Percentiles rank a stretch among this genome's conserved stretches.
Conservation (phyloP, 768 basidiomycete genomes). For the Ramaria sp. region DNA sequence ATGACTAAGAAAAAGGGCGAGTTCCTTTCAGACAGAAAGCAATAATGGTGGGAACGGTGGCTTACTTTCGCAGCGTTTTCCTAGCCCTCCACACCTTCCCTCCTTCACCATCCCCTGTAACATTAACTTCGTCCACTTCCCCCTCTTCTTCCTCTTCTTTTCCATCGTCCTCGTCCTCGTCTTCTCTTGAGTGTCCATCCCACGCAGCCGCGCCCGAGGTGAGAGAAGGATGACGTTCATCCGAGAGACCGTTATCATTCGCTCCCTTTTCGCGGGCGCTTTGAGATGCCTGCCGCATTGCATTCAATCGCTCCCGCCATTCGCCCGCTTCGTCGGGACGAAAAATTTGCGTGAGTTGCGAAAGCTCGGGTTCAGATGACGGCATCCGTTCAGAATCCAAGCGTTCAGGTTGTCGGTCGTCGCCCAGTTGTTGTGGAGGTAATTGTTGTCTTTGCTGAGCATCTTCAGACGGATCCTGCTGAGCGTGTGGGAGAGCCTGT, state of each 20-base stretch:
- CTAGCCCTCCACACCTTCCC: constrained; percentile 77
- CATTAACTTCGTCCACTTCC: constrained; percentile 27
- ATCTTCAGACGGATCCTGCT: constrained; percentile 13
- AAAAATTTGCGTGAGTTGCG: constrained; percentile 67
- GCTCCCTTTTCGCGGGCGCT: not conserved
- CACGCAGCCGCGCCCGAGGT: constrained; percentile 31
- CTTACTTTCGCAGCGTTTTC: constrained; percentile 82
- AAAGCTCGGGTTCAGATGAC: constrained; percentile 26
- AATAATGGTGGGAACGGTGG: constrained; percentile 13
- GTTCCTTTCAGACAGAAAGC: not conserved
- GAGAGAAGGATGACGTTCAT: constrained; percentile 19
- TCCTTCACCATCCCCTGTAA: constrained; percentile 57
- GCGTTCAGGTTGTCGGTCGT: constrained; percentile 35
- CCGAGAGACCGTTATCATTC: not conserved
- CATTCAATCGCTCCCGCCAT: constrained; percentile 56
- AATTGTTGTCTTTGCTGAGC: constrained; percentile 18
- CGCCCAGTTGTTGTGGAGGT: constrained; percentile 21
- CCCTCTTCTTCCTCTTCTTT: constrained; percentile 48
- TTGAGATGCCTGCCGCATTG: constrained; percentile 1
- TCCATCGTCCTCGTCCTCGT: constrained; percentile 57
- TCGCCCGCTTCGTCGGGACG: constrained; percentile 76
- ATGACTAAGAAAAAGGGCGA: constrained; percentile 42
- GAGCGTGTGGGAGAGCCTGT: not conserved
- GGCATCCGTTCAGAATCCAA: not conserved
- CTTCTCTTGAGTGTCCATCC: constrained; percentile 48